Evolutionary conservation across 345 rosid species (phyloP).

Genomic region (Barbarea vulgaris): DNA sequence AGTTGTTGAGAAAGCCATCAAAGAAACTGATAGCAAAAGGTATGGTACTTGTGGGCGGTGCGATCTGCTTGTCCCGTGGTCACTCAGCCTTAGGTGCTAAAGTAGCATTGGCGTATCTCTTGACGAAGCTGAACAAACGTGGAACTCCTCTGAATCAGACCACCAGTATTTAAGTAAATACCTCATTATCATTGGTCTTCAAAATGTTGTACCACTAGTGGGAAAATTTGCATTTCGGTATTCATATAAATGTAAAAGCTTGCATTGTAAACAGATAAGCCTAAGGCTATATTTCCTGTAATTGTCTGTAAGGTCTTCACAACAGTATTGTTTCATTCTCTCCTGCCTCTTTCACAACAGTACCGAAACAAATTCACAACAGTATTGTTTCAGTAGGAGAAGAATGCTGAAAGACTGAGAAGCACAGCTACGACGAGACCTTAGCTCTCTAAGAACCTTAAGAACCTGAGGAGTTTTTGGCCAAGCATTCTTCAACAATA

Average conservation of each 20-base stretch:
- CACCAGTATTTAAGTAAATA: background rate
- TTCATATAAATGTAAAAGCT: constrained; percentile 12
- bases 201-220: background rate
- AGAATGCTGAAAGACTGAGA: too few relatives aligned
- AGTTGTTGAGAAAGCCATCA: constrained; percentile 54
- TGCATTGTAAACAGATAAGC: background rate
- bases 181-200: background rate
- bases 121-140: constrained; percentile 59
- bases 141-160: constrained; percentile 47
- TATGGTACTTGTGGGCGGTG: constrained; percentile 59
- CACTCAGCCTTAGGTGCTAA: constrained; percentile 69
- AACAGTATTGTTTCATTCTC: too few relatives aligned
- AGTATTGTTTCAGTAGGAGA: too few relatives aligned
- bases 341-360: too few relatives aligned
- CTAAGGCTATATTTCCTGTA: background rate
- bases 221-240: background rate
- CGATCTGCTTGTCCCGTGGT: constrained; percentile 68
- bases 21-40: constrained; percentile 58
- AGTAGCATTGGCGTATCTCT: constrained; percentile 68
- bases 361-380: too few relatives aligned
- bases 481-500: too few relatives aligned
- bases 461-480: too few relatives aligned
- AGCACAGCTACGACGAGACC: too few relatives aligned
- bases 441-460: too few relatives aligned
- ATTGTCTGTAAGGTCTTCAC: background rate